Percentiles rank a stretch among this genome's conserved stretches.
phyloP scores from a whole-genome alignment of 805 yeast species.

The Candida insectalens region DNA sequence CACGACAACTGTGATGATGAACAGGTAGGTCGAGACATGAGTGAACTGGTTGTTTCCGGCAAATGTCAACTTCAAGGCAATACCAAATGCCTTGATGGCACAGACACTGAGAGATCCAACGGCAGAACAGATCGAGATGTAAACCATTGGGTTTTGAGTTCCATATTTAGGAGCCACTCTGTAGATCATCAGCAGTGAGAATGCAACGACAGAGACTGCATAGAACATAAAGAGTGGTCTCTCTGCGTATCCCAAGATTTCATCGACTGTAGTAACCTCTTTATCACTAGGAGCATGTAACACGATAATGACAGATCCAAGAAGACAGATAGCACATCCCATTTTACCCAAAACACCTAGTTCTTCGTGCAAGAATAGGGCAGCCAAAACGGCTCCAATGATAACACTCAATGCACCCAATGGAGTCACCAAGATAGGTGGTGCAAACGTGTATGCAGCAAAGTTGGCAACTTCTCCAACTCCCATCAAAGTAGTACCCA shows the following conservation, averaged over 20 bases:
- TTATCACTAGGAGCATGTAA: conserved; percentile 93
- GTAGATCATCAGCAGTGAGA: conserved; percentile 72
- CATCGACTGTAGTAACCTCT: conserved; percentile 81
- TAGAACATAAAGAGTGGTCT: conserved; percentile 70
- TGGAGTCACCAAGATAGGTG: conserved; percentile 87
- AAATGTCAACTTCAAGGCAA: conserved; percentile 77
- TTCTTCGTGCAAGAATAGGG: conserved; percentile 76
- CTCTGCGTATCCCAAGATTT: conserved; percentile 70
- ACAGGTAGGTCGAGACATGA: conserved; percentile 75
- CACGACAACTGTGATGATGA: conserved; percentile 64
- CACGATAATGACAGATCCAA: conserved; percentile 83
- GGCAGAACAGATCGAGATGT: conserved; percentile 79
- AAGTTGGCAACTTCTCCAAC: conserved; percentile 86
- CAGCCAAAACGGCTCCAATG: conserved; percentile 86
- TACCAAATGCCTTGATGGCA: conserved; percentile 89
- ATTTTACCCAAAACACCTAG: conserved; percentile 80
- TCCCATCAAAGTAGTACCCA: conserved; percentile 86
- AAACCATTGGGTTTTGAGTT: conserved; percentile 73
- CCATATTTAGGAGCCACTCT: conserved; percentile 78
- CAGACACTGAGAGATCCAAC: conserved; percentile 89
- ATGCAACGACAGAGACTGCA: conserved; percentile 49
- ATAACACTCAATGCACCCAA: conserved; percentile 84
- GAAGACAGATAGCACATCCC: conserved; percentile 86
- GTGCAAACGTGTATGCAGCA: conserved; percentile 93
- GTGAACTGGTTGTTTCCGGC: conserved; percentile 83